Evolutionary conservation across 352 stramenopile species (phyloP).

Genomic region (Peronosclerospora sorghi): DNA sequence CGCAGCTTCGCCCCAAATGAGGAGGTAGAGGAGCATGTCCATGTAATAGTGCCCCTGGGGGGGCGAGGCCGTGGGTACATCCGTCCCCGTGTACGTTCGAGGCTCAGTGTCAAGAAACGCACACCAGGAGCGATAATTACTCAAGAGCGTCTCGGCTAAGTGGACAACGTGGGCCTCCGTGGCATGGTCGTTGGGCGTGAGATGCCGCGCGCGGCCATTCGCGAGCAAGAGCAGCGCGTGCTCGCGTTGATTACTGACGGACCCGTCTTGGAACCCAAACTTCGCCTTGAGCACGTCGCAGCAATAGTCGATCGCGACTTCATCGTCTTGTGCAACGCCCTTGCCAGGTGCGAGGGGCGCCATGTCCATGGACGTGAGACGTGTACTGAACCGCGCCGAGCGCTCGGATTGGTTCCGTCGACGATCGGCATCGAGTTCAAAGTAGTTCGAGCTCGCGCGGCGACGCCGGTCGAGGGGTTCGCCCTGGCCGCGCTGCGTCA

Average conservation of each 20-base stretch:
- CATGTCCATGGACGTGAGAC: conserved; percentile 51
- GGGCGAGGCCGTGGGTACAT: conserved; percentile 10
- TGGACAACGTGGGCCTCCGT: conserved; percentile 47
- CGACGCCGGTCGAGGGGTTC: conserved; percentile 35
- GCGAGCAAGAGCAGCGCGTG: conserved; percentile 72
- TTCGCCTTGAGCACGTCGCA: conserved; percentile 69
- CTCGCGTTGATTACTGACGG: conserved; percentile 73
- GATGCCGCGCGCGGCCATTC: conserved; percentile 54
- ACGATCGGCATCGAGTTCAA: conserved; percentile 64
- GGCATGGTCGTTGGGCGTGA: conserved; percentile 34
- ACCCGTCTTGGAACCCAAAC: conserved; percentile 79
- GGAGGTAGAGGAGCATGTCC: conserved; percentile 95
- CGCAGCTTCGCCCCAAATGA: conserved; percentile 93
- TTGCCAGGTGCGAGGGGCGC: conserved; percentile 23
- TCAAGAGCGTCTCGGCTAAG: conserved; percentile 56
- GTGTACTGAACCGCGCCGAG: conserved; percentile 43
- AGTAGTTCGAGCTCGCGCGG: conserved; percentile 76
- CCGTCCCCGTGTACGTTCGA: conserved; percentile 46
- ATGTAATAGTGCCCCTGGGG: conserved; percentile 35
- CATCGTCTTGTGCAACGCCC: conserved; percentile 55
- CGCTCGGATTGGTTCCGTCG: conserved; percentile 64
- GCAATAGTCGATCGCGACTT: conserved; percentile 73
- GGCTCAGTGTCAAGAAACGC: conserved; percentile 55
- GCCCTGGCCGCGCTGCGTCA: conserved; percentile 20
- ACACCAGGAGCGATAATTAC: conserved; percentile 72